Percentiles rank a stretch among this genome's conserved stretches.
Evolutionary conservation across 2,329 filamentous ascomycete species (phyloP).

Genomic region (Botrytis fragariae): DNA sequence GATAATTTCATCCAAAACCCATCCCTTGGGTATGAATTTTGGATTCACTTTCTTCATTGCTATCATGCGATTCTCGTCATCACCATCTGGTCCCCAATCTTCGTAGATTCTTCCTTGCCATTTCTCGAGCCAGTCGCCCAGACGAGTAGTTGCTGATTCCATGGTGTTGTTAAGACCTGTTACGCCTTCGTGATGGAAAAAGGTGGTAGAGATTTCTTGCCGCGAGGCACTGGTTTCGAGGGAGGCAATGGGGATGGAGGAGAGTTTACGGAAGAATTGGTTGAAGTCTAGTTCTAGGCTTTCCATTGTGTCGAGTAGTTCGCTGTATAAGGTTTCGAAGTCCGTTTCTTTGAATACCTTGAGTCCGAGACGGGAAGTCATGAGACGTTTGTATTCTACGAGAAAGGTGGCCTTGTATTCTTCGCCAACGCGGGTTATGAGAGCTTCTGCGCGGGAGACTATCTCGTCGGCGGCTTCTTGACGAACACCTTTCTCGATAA

Average conservation of each 20-base stretch:
- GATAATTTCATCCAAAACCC: conserved; percentile 93
- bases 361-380: conserved; percentile 77
- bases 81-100: conserved; percentile 65
- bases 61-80: conserved; percentile 55
- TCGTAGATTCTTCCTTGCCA: conserved; percentile 72
- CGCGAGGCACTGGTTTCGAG: conserved; percentile 64
- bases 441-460: conserved; percentile 73
- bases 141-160: conserved; percentile 60
- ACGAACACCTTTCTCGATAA: conserved; percentile 68
- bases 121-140: conserved; percentile 77
- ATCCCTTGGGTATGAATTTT: conserved; percentile 85
- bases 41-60: conserved; percentile 88
- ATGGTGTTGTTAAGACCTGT: conserved; percentile 57
- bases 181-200: conserved; percentile 77
- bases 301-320: conserved; percentile 78
- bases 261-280: conserved; percentile 84
- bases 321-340: conserved; percentile 79
- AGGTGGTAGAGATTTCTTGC: conserved; percentile 63
- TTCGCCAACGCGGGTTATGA: conserved; percentile 78
- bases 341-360: conserved; percentile 67
- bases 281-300: conserved; percentile 86
- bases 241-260: conserved; percentile 58
- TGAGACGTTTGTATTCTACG: conserved; percentile 82
- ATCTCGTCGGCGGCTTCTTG: conserved; percentile 68
- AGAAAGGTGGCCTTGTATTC: conserved; percentile 89